phyloP scores from a whole-genome alignment of 257 asterid species.

The Nicotiana tomentosiformis region DNA sequence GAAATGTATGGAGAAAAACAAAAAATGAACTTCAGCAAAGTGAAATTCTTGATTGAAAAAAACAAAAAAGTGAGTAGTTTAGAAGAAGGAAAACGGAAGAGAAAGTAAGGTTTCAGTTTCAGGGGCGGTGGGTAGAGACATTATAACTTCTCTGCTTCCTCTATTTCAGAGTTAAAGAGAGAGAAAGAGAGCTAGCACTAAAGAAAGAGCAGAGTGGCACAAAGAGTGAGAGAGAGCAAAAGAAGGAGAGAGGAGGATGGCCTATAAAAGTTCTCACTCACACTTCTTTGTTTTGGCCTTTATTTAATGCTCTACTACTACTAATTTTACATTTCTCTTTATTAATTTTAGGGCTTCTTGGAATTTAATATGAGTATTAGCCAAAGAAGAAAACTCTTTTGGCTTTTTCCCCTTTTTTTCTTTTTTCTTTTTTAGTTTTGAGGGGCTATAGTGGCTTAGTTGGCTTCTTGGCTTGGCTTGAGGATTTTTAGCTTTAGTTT shows the following conservation, averaged over 20 bases:
- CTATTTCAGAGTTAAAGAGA: constrained; percentile 60
- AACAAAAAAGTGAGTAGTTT: background rate
- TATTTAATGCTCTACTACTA: constrained; percentile 27
- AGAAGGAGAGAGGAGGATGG: background rate
- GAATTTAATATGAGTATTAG: background rate
- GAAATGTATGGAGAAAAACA: background rate
- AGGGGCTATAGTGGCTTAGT: constrained; percentile 5
- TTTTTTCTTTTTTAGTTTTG: background rate
- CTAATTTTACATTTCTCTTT: constrained; percentile 16
- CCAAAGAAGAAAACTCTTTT: background rate
- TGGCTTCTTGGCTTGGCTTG: constrained; percentile 19
- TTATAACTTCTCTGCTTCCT: constrained; percentile 42
- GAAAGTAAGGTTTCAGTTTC: background rate
- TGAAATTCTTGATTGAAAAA: background rate
- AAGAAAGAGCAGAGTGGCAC: constrained; percentile 25
- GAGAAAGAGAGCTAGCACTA: constrained; percentile 21
- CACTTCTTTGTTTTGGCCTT: constrained; percentile 37
- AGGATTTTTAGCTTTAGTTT: background rate
- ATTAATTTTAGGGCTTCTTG: constrained; percentile 6
- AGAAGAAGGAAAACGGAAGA: constrained; percentile 12
- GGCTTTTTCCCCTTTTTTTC: background rate
- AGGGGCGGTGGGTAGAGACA: constrained; percentile 55
- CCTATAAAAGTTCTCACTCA: constrained; percentile 2
- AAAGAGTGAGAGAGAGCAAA: constrained; percentile 2
- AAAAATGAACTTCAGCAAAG: background rate